Conservation (phyloP, 1,139 yeast genomes). For the Yamadazyma spencermartinsiae region DNA sequence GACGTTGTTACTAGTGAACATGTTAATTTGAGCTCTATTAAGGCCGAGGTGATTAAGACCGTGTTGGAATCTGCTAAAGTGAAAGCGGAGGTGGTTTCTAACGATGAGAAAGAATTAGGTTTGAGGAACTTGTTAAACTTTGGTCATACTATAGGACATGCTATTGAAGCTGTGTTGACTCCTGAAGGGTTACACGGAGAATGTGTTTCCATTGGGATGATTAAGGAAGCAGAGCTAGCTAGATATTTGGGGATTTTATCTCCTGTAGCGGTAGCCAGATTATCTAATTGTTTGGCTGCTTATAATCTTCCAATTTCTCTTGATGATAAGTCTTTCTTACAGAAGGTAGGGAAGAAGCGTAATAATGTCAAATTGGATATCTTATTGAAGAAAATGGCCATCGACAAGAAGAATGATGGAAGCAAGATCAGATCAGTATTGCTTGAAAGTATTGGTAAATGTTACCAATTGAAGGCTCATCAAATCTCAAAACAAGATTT, state of each 20-base stretch:
- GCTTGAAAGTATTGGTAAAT: conserved; percentile 80
- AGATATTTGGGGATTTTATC: conserved; percentile 86
- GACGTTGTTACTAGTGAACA: conserved; percentile 49
- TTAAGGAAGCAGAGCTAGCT: conserved; percentile 90
- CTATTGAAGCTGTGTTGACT: conserved; percentile 92
- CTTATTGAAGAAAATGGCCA: conserved; percentile 81
- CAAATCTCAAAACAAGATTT: conserved; percentile 78
- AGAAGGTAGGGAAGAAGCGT: conserved; percentile 64
- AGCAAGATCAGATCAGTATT: conserved; percentile 83
- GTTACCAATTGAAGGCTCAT: conserved; percentile 87
- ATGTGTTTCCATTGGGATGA: conserved; percentile 94
- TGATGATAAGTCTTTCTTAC: conserved; percentile 65
- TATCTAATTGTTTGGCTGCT: conserved; percentile 77
- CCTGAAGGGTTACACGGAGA: conserved; percentile 98
- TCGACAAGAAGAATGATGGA: conserved; percentile 96
- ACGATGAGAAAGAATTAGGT: conserved; percentile 95
- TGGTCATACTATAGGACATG: conserved; percentile 98
- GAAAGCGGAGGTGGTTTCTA: conserved; percentile 90
- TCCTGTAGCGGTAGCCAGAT: conserved; percentile 92
- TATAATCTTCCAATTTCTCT: conserved; percentile 84
- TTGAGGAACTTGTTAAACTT: conserved; percentile 88
- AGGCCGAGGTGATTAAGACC: conserved; percentile 71
- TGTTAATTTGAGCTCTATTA: conserved; percentile 63
- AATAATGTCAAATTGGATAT: conserved; percentile 67
- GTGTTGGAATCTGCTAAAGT: conserved; percentile 87